phyloP scores from a whole-genome alignment of 1,284 basidiomycete species.

The Ceratobasidium sp. region DNA sequence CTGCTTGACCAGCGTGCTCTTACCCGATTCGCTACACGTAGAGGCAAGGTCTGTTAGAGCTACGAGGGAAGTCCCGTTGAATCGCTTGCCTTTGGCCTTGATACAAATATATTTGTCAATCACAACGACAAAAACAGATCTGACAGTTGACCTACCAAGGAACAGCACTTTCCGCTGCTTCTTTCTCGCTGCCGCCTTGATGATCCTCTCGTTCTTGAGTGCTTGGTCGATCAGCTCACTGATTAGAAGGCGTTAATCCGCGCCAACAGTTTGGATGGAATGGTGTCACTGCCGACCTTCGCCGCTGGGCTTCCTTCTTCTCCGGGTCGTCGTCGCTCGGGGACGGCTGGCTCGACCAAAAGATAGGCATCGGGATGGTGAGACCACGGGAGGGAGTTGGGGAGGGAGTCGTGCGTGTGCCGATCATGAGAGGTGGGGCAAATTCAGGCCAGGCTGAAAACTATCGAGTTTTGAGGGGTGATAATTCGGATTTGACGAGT shows the following conservation, averaged over 20 bases:
- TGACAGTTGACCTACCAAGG: background rate
- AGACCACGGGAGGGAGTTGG: conserved; percentile 1
- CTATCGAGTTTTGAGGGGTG: background rate
- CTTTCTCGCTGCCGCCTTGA: conserved; percentile 5
- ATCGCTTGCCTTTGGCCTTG: conserved; percentile 23
- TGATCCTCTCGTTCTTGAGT: conserved; percentile 3
- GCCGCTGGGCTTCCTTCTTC: conserved; percentile 1
- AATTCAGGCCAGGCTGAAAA: background rate
- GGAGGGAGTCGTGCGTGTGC: conserved; percentile 16
- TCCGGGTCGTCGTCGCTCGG: background rate
- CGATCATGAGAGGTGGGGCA: background rate
- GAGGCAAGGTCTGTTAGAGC: background rate
- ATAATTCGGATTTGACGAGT: too few relatives aligned
- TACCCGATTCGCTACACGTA: conserved; percentile 29
- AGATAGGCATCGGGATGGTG: background rate
- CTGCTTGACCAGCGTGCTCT: conserved; percentile 43
- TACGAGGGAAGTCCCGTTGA: background rate
- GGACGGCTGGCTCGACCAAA: background rate
- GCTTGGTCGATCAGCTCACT: conserved; percentile 25
- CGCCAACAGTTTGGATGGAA: background rate
- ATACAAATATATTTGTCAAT: background rate
- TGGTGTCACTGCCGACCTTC: conserved; percentile 12
- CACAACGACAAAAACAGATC: background rate
- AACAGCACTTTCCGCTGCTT: conserved; percentile 25
- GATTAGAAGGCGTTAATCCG: background rate